phyloP scores from a whole-genome alignment of 73 alveolate genomes.

The Paramecium sonneborni region DNA sequence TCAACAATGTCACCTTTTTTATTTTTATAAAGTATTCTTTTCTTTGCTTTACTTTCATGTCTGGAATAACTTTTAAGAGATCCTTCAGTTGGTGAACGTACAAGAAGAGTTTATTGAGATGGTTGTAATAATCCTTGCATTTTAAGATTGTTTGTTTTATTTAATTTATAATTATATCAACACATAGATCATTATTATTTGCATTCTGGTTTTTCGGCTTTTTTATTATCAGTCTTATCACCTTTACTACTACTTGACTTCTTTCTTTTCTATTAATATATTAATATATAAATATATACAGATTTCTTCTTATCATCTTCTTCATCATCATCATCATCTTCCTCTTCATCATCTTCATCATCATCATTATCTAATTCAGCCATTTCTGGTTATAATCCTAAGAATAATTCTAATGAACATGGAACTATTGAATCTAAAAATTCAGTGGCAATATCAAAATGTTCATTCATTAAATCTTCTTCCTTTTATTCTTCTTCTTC shows the following conservation, averaged over 20 bases:
- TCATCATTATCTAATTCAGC: slow-evolving; percentile 71
- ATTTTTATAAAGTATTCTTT: slow-evolving; percentile 2
- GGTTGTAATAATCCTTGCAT: neutral
- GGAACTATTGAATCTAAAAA: slow-evolving; percentile 92
- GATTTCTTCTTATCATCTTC: slow-evolving; percentile 54
- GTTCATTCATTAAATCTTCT: slow-evolving; percentile 70
- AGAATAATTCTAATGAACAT: slow-evolving; percentile 90
- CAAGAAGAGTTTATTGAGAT: neutral
- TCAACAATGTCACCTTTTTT: slow-evolving; percentile 30
- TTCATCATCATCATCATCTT: slow-evolving; percentile 70
- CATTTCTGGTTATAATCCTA: slow-evolving; percentile 86
- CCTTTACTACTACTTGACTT: slow-evolving; percentile 42
- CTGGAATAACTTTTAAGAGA: slow-evolving; percentile 2
- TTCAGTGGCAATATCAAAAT: slow-evolving; percentile 90
- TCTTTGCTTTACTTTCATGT: neutral
- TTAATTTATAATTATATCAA: neutral
- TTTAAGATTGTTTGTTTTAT: neutral
- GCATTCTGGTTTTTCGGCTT: slow-evolving; percentile 65
- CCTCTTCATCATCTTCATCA: slow-evolving; percentile 73
- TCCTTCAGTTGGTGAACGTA: slow-evolving; percentile 42
- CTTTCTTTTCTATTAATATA: slow-evolving; percentile 36
- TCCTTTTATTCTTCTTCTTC: slow-evolving; percentile 86
- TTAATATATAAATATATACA: neutral
- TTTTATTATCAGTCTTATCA: neutral
- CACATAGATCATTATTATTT: slow-evolving; percentile 62